Percentiles rank a stretch among this genome's conserved stretches.
Conservation (phyloP, 805 yeast genomes). For the Scheffersomyces stipitis region DNA sequence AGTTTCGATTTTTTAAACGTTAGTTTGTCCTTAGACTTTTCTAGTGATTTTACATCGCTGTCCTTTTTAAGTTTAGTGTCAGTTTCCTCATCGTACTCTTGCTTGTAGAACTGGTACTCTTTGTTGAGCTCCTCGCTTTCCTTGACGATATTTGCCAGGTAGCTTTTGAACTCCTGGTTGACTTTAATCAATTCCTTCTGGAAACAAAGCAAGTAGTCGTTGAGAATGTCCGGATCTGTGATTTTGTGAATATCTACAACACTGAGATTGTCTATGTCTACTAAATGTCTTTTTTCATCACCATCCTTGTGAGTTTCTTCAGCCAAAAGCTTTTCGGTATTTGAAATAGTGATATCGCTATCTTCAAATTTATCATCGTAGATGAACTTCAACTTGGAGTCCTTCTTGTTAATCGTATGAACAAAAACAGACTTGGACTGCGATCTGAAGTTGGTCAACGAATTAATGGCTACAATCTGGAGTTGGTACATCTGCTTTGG, state of each 20-base stretch:
- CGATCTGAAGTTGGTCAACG: slow-evolving; percentile 33
- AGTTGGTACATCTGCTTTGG: slow-evolving; percentile 31
- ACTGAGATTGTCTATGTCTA: slow-evolving; percentile 6
- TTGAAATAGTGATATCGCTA: not conserved
- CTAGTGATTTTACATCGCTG: slow-evolving; percentile 29
- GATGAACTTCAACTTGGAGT: not conserved
- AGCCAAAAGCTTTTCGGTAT: not conserved
- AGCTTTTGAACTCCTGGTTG: slow-evolving; percentile 19
- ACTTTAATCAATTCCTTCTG: slow-evolving; percentile 25
- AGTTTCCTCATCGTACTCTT: slow-evolving; percentile 37
- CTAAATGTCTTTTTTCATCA: slow-evolving; percentile 1
- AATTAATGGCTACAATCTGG: slow-evolving; percentile 37
- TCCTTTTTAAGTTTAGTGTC: slow-evolving; percentile 30
- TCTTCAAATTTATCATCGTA: not conserved
- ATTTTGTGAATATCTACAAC: slow-evolving; percentile 16
- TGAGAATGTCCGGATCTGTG: slow-evolving; percentile 17
- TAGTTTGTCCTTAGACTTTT: slow-evolving; percentile 31
- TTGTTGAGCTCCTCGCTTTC: slow-evolving; percentile 21
- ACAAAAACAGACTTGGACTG: slow-evolving; percentile 33
- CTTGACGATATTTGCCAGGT: slow-evolving; percentile 6
- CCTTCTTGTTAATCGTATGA: slow-evolving; percentile 19
- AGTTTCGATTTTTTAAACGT: slow-evolving; percentile 33
- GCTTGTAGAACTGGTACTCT: slow-evolving; percentile 30
- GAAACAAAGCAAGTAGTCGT: slow-evolving; percentile 22
- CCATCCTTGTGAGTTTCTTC: not conserved